Evolutionary conservation across 495 filamentous ascomycete genomes (phyloP).

Genomic region (Penicillium longicatenatum): DNA sequence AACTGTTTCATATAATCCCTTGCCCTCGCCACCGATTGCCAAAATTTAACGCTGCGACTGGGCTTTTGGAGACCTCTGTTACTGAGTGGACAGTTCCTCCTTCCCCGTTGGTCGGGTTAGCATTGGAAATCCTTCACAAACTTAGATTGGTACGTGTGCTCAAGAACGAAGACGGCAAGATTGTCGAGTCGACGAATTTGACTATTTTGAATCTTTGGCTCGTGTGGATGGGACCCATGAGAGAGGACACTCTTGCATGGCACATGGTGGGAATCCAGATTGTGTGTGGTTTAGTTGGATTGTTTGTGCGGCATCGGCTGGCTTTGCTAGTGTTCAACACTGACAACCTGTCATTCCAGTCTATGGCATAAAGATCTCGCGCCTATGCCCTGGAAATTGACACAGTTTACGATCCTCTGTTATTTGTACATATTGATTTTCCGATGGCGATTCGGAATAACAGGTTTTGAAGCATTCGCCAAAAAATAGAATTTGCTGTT

Average conservation of each 20-base stretch:
- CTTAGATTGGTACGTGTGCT: slow-evolving; percentile 66
- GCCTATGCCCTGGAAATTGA: background rate
- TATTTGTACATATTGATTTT: slow-evolving; percentile 1
- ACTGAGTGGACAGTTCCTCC: slow-evolving; percentile 79
- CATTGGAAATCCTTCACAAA: slow-evolving; percentile 63
- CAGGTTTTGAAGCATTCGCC: too few species aligned
- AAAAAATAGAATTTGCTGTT: too few species aligned
- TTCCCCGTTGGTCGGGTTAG: slow-evolving; percentile 55
- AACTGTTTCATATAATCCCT: slow-evolving; percentile 84
- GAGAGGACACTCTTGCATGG: slow-evolving; percentile 78
- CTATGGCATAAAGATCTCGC: slow-evolving; percentile 20
- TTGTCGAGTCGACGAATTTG: slow-evolving; percentile 84
- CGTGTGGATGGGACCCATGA: slow-evolving; percentile 90
- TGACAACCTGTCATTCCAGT: slow-evolving; percentile 65
- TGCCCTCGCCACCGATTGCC: slow-evolving; percentile 93
- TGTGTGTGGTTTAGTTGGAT: slow-evolving; percentile 70
- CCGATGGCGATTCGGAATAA: background rate
- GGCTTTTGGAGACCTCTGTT: slow-evolving; percentile 79
- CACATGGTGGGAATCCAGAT: slow-evolving; percentile 76
- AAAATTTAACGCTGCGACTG: slow-evolving; percentile 79
- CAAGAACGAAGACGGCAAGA: slow-evolving; percentile 64
- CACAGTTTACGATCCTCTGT: too few species aligned
- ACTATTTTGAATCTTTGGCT: slow-evolving; percentile 95
- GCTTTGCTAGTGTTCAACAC: slow-evolving; percentile 82
- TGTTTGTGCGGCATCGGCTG: slow-evolving; percentile 82